Conservation (phyloP, 306 rosid genomes). For the Elaeagnus macrophylla region DNA sequence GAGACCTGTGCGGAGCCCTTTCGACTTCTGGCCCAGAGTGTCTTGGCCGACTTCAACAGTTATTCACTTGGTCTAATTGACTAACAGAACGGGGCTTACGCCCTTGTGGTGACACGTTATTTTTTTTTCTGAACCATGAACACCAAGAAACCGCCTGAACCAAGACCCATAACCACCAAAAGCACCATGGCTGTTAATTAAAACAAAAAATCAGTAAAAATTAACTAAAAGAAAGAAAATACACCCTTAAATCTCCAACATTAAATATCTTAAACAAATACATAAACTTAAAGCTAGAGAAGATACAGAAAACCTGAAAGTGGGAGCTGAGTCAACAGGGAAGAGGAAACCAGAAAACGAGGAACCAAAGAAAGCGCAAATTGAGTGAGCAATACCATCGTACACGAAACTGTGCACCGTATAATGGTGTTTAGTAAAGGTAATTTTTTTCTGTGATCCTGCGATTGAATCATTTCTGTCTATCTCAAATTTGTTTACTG, state of each 20-base stretch:
- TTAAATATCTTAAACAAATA: background rate
- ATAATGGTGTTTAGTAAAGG: conserved; percentile 14
- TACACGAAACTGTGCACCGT: conserved; percentile 22
- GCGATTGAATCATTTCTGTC: conserved; percentile 8
- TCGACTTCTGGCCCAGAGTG: no score
- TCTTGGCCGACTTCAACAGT: no score
- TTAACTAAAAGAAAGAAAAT: background rate
- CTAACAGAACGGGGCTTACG: conserved; percentile 41
- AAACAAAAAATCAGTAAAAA: background rate
- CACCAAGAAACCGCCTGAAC: conserved; percentile 30
- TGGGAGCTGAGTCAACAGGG: conserved; percentile 24
- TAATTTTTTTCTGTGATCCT: conserved; percentile 4
- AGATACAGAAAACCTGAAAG: conserved; percentile 29
- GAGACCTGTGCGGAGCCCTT: no score
- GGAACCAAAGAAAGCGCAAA: conserved; percentile 26
- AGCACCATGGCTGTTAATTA: conserved; percentile 20
- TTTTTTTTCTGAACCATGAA: conserved; percentile 22
- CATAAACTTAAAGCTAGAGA: background rate
- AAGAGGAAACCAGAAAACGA: conserved; percentile 23
- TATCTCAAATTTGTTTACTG: background rate
- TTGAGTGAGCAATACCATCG: conserved; percentile 24
- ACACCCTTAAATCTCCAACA: background rate
- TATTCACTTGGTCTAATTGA: no score
- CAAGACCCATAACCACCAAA: conserved; percentile 23
- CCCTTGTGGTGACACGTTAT: no score